These are phyloP conservation scores for Saccharomycopsis fodiens DNA, from an alignment of 805 yeast genomes.

Conservation along the genomic window DNA sequence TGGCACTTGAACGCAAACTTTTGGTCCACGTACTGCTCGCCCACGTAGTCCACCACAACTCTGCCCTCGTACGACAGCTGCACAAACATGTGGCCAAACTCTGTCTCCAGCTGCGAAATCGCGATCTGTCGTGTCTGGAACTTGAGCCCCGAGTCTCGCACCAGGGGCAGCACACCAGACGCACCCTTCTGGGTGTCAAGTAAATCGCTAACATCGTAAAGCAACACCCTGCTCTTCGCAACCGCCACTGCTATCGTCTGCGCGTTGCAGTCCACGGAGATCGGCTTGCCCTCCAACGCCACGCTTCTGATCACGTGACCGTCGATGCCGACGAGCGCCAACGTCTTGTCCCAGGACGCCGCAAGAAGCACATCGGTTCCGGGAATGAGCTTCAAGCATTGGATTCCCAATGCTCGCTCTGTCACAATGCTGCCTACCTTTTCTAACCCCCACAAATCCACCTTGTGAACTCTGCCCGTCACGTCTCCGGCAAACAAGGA, in stretches of 20 bases:
- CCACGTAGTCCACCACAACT: constrained; percentile 16
- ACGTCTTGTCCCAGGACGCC: constrained; percentile 16
- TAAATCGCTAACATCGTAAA: constrained; percentile 11
- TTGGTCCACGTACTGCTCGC: not conserved
- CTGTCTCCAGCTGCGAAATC: not conserved
- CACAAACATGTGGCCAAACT: constrained; percentile 9
- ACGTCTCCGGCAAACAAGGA: constrained; percentile 16
- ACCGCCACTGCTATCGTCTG: constrained; percentile 7
- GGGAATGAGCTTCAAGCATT: constrained; percentile 1
- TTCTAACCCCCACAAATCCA: not conserved
- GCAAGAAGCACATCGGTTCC: constrained; percentile 5
- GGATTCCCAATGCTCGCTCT: constrained; percentile 8
- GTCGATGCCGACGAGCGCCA: constrained; percentile 10
- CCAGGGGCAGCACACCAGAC: too few relatives aligned
- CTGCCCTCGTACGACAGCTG: constrained; percentile 19
- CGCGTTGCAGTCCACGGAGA: constrained; percentile 12
- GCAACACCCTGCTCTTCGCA: constrained; percentile 5
- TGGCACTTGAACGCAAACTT: constrained; percentile 21
- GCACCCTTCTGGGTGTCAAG: constrained; percentile 6
- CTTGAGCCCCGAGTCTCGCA: constrained; percentile 17
- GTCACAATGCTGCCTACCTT: not conserved
- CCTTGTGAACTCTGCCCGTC: constrained; percentile 13
- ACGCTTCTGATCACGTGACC: not conserved
- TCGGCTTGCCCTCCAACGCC: constrained; percentile 6
- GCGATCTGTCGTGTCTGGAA: constrained; percentile 16